Evolutionary conservation across 108 stramenopile genomes (phyloP), one percentile per base, ranked within the genome.

Genomic region (Pseudonitzschia multistriata): DNA sequence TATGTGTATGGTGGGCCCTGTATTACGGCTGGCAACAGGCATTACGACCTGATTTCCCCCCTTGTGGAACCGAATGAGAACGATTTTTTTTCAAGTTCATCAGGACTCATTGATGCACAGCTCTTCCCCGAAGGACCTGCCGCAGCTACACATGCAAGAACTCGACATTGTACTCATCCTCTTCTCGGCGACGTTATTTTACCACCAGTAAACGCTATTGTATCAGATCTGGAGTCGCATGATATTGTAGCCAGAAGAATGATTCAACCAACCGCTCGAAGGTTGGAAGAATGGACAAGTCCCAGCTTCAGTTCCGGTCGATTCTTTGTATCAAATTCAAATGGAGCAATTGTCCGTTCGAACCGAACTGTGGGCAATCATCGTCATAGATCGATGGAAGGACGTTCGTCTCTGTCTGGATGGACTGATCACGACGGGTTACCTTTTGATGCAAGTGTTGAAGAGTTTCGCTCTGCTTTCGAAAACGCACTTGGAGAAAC

Each of bases 81-180:
- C 21, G 54, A 33, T 60, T 19, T 25, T 30, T n/a, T 62, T 42
- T 55, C 69, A 17, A 49, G 45, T 29, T 54, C 69, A 7, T 73
- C 81, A 31, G 68, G 76, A 65, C 64, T 74, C 49, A 85, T 85
- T 42, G 75, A 78, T 29, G 35, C 57, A 4, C 82, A 86, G 42
- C 81, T 94, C 11, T 94, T 94, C 52, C 92, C 92, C 17, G 86
- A 82, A 39, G 92, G 92, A 21, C 74, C 88, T 21, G 81, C 84
- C 4, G 77, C 87, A n/a, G 84, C 84, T 28, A 79, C 88, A 10
- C 85, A 86, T 49, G 71, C 84, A 19, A 68, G 76, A 36, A 78
- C 74, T 22, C 71, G 71, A 42, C 72, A 77, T 30, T 66, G 71
- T 19, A 49, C 77, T 10, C 92, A 94, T 67, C 88, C 90, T 50